A percentile compares a stretch with the other conserved stretches of the same genome.
These are phyloP conservation scores for Lepiota brunneoincarnata DNA, from an alignment of 768 basidiomycete genomes.

Conservation along the genomic window DNA sequence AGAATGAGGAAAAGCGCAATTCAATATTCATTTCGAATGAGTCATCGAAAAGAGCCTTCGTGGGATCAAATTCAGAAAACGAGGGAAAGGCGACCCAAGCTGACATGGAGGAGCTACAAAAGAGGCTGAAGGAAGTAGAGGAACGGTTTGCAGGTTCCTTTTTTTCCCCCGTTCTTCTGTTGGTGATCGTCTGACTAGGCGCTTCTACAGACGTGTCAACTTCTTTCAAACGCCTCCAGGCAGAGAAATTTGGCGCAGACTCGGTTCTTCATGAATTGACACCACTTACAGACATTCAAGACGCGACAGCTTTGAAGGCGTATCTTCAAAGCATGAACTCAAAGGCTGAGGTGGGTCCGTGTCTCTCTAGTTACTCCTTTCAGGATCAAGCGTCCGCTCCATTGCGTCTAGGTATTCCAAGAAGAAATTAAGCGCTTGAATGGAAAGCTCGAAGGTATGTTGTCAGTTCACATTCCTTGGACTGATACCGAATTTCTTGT, in stretches of 20 bases:
- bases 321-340: conserved; percentile 65
- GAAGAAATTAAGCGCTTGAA: conserved; percentile 79
- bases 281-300: conserved; percentile 62
- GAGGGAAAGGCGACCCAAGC: background rate
- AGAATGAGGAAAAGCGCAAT: background rate
- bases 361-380: background rate
- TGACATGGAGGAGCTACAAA: conserved; percentile 58
- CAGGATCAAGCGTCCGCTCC: background rate
- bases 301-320: conserved; percentile 66
- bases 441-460: conserved; percentile 69
- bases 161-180: background rate
- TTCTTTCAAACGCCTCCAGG: conserved; percentile 74
- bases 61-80: background rate
- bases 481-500: background rate
- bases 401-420: conserved; percentile 50
- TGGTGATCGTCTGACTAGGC: background rate
- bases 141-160: conserved; percentile 69
- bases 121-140: conserved; percentile 68
- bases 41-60: background rate
- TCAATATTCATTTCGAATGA: background rate
- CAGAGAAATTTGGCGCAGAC: conserved; percentile 70
- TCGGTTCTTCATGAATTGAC: conserved; percentile 67
- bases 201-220: conserved; percentile 63
- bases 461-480: background rate
- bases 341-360: conserved; percentile 63